phyloP scores from a whole-genome alignment of 202 grass and related monocot genomes.

The Saccharum hybrid region DNA sequence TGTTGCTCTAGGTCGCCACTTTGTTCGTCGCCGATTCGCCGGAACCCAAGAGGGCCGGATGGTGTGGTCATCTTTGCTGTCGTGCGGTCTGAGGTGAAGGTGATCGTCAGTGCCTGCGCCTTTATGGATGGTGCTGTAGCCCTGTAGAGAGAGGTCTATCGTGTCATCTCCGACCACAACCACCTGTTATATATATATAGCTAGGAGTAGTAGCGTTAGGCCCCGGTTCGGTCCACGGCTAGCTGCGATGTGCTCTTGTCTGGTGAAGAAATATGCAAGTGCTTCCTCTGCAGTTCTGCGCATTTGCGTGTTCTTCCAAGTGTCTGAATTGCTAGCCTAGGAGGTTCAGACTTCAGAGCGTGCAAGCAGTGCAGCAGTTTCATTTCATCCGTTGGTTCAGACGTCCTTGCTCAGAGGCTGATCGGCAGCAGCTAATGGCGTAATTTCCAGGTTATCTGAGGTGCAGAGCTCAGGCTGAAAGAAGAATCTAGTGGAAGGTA shows the following conservation, averaged over 20 bases:
- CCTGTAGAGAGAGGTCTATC: neutral
- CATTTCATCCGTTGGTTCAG: neutral
- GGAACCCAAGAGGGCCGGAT: no score
- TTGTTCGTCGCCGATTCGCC: constrained; percentile 36
- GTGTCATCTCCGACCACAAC: neutral
- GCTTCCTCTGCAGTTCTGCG: neutral
- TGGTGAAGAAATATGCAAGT: neutral
- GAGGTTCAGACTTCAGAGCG: neutral
- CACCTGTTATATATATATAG: no score
- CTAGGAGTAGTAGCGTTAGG: neutral
- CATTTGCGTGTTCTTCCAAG: neutral
- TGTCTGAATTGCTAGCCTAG: constrained; percentile 5
- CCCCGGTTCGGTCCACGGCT: neutral
- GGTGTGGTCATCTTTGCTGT: no score
- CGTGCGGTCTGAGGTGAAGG: neutral
- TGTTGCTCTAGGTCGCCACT: neutral
- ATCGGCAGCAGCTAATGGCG: constrained; percentile 4
- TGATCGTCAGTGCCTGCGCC: neutral
- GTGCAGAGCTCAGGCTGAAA: neutral
- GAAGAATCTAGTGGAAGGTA: constrained; percentile 52
- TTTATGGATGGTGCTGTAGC: neutral
- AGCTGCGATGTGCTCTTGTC: neutral
- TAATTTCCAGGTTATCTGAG: constrained; percentile 29
- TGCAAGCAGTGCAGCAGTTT: neutral
- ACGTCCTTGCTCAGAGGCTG: constrained; percentile 16